Evolutionary conservation across 140 eudicot genomes (phyloP), one percentile per base, ranked within the genome.

Genomic region (Anethum foeniculum): DNA sequence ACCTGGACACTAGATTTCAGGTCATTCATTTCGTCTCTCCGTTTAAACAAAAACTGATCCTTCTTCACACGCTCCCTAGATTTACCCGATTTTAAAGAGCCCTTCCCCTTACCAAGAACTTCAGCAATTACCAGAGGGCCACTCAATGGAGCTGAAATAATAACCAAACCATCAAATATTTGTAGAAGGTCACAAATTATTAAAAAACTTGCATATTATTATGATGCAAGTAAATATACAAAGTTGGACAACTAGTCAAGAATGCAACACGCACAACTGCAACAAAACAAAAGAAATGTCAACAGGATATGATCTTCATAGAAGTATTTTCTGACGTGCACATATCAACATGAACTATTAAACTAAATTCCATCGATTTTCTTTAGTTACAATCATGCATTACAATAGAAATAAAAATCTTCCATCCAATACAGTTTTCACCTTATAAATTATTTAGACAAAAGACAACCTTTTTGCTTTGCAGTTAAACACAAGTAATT

Each of bases 101-200:
- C 80, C 87, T 90, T 92, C 71, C 92, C 89, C 76, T 93, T 93
- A 34, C 96, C 91, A 19, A 89, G 86, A 67, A 93, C 83, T 76
- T 94, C 99, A 1, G 97, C 97, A 82, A 89, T 77, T 77, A 89
- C 97, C 83, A 86, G 89, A 49, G 86, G 90, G 73, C 97, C 99
- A 86, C 97, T 92, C 86, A 92, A 87, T 38, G 97, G 96, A 81
- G 92, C 99, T 95, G 93, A 56, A 30, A 79, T 56, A 79, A 68
- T 15, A 46, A 41, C 30, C 73, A 79, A 48, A 81, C 3, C 56
- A 25, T 56, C 5, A 79, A n/a, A 65, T 62, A 39, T 62, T 34
- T n/a, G 19, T 58, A 25, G 28, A 39, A 12, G 54, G 36, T 39
- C 30, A 21, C 18, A 41, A 41, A 14, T 10, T 19, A 38, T 72